Base-by-base conservation (phyloP, 257 asterid species). In the Solanum chilense region DNA sequence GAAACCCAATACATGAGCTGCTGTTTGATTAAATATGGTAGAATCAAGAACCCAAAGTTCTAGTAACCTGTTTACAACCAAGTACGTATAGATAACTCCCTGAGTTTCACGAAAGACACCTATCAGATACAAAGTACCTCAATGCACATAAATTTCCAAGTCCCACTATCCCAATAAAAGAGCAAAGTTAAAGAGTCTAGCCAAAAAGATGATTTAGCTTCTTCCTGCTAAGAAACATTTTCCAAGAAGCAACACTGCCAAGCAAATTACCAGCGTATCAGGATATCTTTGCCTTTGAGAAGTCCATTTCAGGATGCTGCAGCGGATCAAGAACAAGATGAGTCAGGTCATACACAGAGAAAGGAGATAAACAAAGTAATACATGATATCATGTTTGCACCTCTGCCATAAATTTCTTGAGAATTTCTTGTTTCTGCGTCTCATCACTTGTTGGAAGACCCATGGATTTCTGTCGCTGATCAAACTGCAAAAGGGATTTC, bases 281-380 rank as follows among this genome's bases (percentile, higher is more conserved):
- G 88, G 88, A 83, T 45, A 95, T 83, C 90, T 94, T 94, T 1
- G 97, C 94, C 87, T 88, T 87, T 0, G 97, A 91, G 86, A 94
- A 95, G 88, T 95, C 98, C 98, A 93, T 92, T 83, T 94, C 95
- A 1, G 95, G 98, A 89, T 95, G 98, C 98, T 95, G 95, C 95
- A 93, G 7, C 20, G 69, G 37, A 25, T 62, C 12, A 73, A 25
- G 37, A 60, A 23, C 60, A 49, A 35, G 20, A 23, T 60, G 41
- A 68, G 37, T 88, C 88, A 85, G 78, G 73, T 68, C 69, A 64
- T n/a, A 29, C 66, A 13, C 1, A 41, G 37, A 23, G 83, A 21
- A 29, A 80, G 69, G 29, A 71, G 13, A 84, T 33, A 35, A 60
- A 87, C 10, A 44, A 52, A 9, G 41, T 27, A 37, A 71, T 68